Evolutionary conservation across 345 rosid genomes (phyloP), one percentile per base, ranked within the genome.

Genomic region (Linum tenue): DNA sequence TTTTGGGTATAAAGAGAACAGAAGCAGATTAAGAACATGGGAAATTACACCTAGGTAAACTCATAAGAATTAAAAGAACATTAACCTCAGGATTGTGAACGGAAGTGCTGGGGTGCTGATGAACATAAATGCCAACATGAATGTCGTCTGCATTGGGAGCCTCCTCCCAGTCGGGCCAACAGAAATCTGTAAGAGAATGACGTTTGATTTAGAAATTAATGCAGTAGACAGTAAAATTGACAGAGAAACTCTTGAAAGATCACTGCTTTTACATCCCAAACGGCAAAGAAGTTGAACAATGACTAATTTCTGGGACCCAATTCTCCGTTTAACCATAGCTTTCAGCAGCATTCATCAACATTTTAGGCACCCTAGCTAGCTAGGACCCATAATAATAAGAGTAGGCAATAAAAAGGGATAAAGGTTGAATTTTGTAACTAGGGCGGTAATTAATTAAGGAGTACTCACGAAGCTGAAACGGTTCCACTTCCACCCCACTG

Each of bases 41-140:
- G 14, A 39, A 63, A 11, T 17, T 9, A 7, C 42, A 42, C 37
- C 35, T 41, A 37, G 51, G 64, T n/a, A 67, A 67, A 41, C 31
- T 22, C 31, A 22, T 22, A 38, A 6, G 0, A 63, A 57, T 39
- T 48, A 4, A 55, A 9, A 60, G 38, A 60, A 59, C 37, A 64
- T 41, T 50, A 59, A 81, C 85, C 90, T 85, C 64, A 79, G 59
- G 60, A 85, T 57, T 48, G 68, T 77, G 79, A 85, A 80, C 50
- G 82, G 57, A 17, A 16, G 59, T 0, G 76, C 61, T 16, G 87
- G 90, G 63, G 77, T 78, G 59, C 79, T 72, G 8, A 55, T 48
- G 41, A 82, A 69, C 51, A 82, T 80, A 70, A 60, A 77, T 61
- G 81, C 59, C 8, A 72, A 79, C 10, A 82, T 73, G 71, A 81